Percentiles rank a stretch among this genome's conserved stretches.
Evolutionary conservation across 129 eudicot genomes (phyloP).

Genomic region (Erigeron canadensis): DNA sequence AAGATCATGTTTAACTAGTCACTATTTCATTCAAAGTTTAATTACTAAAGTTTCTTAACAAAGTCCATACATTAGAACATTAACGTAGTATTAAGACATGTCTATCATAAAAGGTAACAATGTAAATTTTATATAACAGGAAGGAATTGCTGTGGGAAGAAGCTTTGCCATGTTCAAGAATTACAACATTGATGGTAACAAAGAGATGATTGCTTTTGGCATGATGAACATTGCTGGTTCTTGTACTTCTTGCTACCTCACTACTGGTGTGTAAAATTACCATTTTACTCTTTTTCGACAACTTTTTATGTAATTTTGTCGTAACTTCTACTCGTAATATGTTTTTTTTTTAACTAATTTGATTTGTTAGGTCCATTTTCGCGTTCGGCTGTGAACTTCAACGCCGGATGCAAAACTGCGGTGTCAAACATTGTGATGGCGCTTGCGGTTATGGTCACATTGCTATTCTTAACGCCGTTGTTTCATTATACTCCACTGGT

Average conservation of each 20-base stretch:
- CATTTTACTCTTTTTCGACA: neutral
- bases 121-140: slow-evolving; percentile 43
- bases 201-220: slow-evolving; percentile 97
- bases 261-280: slow-evolving; percentile 56
- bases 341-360: neutral
- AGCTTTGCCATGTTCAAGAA: slow-evolving; percentile 96
- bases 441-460: slow-evolving; percentile 73
- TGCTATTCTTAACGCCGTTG: slow-evolving; percentile 72
- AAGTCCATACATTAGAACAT: neutral
- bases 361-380: slow-evolving; percentile 76
- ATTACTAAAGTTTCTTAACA: slow-evolving; percentile 11
- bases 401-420: slow-evolving; percentile 96
- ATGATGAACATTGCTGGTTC: slow-evolving; percentile 97
- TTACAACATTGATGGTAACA: slow-evolving; percentile 97
- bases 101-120: neutral
- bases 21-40: slow-evolving; percentile 1
- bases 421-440: slow-evolving; percentile 95
- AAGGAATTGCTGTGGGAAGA: slow-evolving; percentile 99
- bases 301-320: neutral
- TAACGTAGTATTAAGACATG: neutral
- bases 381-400: slow-evolving; percentile 91
- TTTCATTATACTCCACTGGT: slow-evolving; percentile 88
- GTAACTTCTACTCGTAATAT: neutral
- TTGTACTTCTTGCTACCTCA: slow-evolving; percentile 92
- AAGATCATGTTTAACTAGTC: neutral